Conservation (phyloP, 2,329 filamentous ascomycete genomes). For the Fusarium verrucosum region DNA sequence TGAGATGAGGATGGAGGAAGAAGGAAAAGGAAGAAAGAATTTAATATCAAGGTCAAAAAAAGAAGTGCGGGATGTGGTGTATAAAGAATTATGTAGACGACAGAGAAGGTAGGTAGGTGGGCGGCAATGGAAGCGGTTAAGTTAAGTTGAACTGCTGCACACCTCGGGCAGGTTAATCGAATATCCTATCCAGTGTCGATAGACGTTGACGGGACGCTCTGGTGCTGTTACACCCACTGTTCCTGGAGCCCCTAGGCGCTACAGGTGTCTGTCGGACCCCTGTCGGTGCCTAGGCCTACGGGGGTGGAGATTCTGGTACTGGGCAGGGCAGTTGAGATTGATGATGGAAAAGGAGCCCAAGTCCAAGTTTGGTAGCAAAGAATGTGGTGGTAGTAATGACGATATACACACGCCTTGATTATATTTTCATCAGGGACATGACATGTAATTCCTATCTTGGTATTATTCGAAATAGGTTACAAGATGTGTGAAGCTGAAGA, state of each 20-base stretch:
- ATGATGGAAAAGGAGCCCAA: no score
- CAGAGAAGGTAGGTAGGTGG: constrained; percentile 24
- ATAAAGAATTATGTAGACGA: no score
- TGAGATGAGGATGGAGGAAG: neutral
- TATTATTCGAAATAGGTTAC: constrained; percentile 12
- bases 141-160: constrained; percentile 12
- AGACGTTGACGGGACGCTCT: constrained; percentile 28
- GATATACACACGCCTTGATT: constrained; percentile 21
- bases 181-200: neutral
- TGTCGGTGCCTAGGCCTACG: constrained; percentile 7
- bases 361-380: no score
- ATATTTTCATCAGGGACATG: neutral
- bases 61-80: constrained; percentile 27
- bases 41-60: constrained; percentile 1
- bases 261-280: constrained; percentile 26
- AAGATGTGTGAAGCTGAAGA: constrained; percentile 23
- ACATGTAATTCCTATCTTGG: neutral
- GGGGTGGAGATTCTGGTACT: constrained; percentile 4
- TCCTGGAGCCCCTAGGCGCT: constrained; percentile 32
- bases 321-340: neutral
- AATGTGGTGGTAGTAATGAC: constrained; percentile 17
- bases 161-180: constrained; percentile 3
- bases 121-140: constrained; percentile 24
- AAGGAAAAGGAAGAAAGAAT: constrained; percentile 2
- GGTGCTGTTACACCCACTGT: constrained; percentile 24